Conservation (phyloP, 768 basidiomycete species). For the Amanita exitialis region DNA sequence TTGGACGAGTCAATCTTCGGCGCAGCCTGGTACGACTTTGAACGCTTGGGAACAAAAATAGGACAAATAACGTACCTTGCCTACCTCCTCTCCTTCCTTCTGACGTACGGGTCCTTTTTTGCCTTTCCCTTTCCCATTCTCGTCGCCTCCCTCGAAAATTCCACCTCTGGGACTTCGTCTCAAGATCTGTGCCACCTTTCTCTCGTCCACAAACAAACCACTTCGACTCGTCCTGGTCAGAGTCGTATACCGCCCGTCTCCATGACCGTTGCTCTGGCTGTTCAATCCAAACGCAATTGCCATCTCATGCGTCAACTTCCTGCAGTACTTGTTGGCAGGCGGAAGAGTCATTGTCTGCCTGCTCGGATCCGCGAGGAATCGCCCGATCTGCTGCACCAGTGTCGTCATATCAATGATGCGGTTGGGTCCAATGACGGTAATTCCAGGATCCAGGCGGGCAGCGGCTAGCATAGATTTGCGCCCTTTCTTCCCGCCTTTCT, state of each 20-base stretch:
- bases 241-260: constrained; percentile 63
- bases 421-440: constrained; percentile 29
- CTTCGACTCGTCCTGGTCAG: constrained; percentile 58
- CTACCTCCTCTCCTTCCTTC: constrained; percentile 79
- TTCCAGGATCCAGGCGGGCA: constrained; percentile 35
- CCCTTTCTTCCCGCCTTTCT: constrained; percentile 61
- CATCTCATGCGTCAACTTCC: constrained; percentile 72
- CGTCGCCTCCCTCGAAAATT: constrained; percentile 19
- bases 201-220: constrained; percentile 46
- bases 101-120: constrained; percentile 35
- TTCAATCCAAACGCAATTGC: constrained; percentile 72
- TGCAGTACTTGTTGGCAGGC: constrained; percentile 62
- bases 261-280: constrained; percentile 68
- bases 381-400: constrained; percentile 61
- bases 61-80: constrained; percentile 39
- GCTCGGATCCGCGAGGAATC: constrained; percentile 52
- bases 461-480: constrained; percentile 59
- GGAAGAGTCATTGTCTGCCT: constrained; percentile 57
- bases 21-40: constrained; percentile 40
- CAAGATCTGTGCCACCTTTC: constrained; percentile 39
- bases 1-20: constrained; percentile 76
- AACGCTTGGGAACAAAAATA: constrained; percentile 1
- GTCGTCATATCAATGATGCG: constrained; percentile 54
- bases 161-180: constrained; percentile 27
- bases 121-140: constrained; percentile 9